Conservation (phyloP, 2,329 filamentous ascomycete genomes). For the Stemphylium beticola region DNA sequence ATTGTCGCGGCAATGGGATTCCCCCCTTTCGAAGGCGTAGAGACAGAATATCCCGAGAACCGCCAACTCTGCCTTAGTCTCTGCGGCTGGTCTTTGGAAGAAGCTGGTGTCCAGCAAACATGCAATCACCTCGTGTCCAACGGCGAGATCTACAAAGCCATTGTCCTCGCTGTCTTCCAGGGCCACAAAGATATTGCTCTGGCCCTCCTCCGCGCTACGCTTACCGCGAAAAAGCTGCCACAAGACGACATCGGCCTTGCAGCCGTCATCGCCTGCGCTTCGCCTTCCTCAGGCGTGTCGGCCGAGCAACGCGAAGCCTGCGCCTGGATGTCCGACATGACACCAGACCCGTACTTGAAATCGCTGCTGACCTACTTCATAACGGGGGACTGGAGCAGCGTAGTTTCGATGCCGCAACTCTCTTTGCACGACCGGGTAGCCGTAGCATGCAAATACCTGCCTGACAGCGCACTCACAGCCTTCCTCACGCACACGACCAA, state of each 20-base stretch:
- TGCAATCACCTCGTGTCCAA: conserved; percentile 60
- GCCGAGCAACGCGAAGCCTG: conserved; percentile 67
- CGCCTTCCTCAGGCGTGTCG: conserved; percentile 51
- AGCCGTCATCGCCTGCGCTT: conserved; percentile 56
- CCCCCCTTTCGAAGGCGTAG: conserved; percentile 67
- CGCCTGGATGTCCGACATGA: conserved; percentile 66
- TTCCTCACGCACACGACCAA: conserved; percentile 61
- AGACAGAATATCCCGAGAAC: conserved; percentile 71
- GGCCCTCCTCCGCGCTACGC: conserved; percentile 71
- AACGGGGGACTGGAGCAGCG: conserved; percentile 75
- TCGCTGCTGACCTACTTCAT: conserved; percentile 80
- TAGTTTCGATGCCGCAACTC: conserved; percentile 75
- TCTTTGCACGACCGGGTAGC: conserved; percentile 76
- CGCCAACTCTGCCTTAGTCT: conserved; percentile 77
- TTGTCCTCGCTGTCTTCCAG: conserved; percentile 76
- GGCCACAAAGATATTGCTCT: conserved; percentile 73
- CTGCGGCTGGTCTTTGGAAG: conserved; percentile 71
- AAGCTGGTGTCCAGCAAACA: conserved; percentile 56
- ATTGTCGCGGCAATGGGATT: conserved; percentile 69
- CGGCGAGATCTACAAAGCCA: conserved; percentile 73
- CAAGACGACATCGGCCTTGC: conserved; percentile 55
- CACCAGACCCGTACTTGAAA: conserved; percentile 78
- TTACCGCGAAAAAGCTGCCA: conserved; percentile 69
- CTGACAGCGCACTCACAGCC: conserved; percentile 55
- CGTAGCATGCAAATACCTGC: conserved; percentile 75